Base-by-base conservation (phyloP, 768 basidiomycete genomes). In the Tremella yokohamensis region DNA sequence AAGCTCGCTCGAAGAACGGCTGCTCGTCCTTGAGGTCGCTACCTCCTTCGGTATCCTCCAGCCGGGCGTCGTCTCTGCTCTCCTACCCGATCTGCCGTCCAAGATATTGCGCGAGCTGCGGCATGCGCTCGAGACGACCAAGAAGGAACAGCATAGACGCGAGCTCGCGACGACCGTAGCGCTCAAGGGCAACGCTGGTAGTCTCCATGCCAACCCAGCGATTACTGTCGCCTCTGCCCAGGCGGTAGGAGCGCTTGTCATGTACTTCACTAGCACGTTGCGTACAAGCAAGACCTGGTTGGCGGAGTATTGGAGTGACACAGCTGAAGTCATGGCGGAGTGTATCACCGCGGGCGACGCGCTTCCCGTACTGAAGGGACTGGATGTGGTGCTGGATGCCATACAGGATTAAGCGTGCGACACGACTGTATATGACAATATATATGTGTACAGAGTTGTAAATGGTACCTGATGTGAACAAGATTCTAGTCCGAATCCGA, bases 371-470 rank as follows among this genome's bases (percentile, higher is more conserved):
- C 29, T 72, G 56, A 62, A 53, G 39, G 65, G 70, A 15, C 49
- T 72, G 12, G 67, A 66, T 45, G 65, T 72, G 1, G 49, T 71
- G 2, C 45, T 71, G 11, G 63, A 67, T 48, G 63, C 57, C 16
- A 40, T 68, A 6, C 52, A 37, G 19, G 66, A 63, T 34, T 66
- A 26, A 12, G 19, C 13, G 49, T 20, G 24, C 24, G 49, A 45
- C 42, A 45, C 42, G 42, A 18, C 39, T 18, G 18, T 40, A 18
- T 40, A 40, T 11, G 11, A 18, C 39, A 40, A 40, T 11, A 18
- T 45, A 45, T 45, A 22, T 45, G 15, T 34, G 29, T 34, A 34
- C 29, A 45, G 42, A 16, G 15, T 45, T 22, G 42, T 45, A n/a
- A n/a, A n/a, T n/a, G n/a, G n/a, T n/a, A n/a, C 22, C 42, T 18